These are phyloP conservation scores for Silene latifolia DNA, from an alignment of 148 eudicot genomes.

Conservation along the genomic window DNA sequence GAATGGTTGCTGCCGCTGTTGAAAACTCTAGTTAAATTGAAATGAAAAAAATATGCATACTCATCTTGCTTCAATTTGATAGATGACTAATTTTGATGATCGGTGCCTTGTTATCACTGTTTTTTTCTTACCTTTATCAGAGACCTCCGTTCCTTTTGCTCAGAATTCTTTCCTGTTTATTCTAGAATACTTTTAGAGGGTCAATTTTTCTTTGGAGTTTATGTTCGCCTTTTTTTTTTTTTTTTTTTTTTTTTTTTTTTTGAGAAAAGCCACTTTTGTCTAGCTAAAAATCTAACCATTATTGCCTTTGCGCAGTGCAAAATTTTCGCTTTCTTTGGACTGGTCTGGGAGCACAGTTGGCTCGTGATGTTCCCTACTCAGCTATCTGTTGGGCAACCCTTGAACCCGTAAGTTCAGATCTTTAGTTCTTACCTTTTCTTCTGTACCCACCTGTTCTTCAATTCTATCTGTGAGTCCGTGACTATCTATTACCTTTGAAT, in stretches of 20 bases:
- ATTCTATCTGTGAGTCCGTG: not conserved
- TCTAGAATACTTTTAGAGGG: not conserved
- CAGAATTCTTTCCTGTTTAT: not conserved
- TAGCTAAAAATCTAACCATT: not conserved
- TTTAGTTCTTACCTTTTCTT: not conserved
- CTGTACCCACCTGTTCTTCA: no score
- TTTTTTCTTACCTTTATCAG: not conserved
- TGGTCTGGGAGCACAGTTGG: conserved; percentile 98
- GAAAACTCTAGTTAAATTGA: not conserved
- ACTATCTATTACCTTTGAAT: no score
- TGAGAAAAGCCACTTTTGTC: not conserved
- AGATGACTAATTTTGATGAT: not conserved
- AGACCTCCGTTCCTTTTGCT: not conserved
- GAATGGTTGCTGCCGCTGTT: not conserved
- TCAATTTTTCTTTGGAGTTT: not conserved
- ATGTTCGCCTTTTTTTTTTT: not conserved
- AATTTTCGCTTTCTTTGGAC: conserved; percentile 78
- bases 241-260: no score
- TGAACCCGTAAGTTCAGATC: conserved; percentile 59
- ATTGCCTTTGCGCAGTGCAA: conserved; percentile 48
- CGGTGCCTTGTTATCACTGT: not conserved
- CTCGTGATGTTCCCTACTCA: conserved; percentile 97
- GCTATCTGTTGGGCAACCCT: conserved; percentile 95
- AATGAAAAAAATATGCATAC: not conserved
- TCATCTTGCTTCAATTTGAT: not conserved